phyloP scores from a whole-genome alignment of 192 early-diverging fungal species.

The Dispira simplex region DNA sequence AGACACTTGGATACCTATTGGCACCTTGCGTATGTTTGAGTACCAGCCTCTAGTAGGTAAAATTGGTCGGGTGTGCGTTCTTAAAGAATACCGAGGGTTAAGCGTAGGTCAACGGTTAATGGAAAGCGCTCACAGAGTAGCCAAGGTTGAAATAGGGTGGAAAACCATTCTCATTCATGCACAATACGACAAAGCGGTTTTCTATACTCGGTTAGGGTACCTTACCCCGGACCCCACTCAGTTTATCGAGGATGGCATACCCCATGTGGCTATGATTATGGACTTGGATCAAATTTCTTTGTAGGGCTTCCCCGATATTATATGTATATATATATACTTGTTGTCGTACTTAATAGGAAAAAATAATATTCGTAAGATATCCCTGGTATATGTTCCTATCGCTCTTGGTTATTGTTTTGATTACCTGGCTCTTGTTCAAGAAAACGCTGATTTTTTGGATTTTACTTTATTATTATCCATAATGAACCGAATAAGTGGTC shows the following conservation, averaged over 20 bases:
- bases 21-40: not conserved
- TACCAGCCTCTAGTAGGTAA: slow-evolving; percentile 8
- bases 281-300: too few relatives aligned
- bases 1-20: not conserved
- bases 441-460: too few relatives aligned
- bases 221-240: not conserved
- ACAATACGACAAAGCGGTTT: slow-evolving; percentile 12
- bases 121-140: slow-evolving; percentile 8
- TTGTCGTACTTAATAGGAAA: too few relatives aligned
- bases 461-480: too few relatives aligned
- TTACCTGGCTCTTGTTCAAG: too few relatives aligned
- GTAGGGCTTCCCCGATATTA: too few relatives aligned
- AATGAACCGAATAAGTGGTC: too few relatives aligned
- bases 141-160: not conserved
- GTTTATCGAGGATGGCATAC: slow-evolving; percentile 2
- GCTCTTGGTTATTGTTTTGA: too few relatives aligned
- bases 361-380: too few relatives aligned
- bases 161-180: not conserved
- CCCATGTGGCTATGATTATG: slow-evolving; percentile 2
- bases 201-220: slow-evolving; percentile 9
- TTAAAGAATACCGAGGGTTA: not conserved
- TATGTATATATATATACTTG: too few relatives aligned
- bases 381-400: too few relatives aligned
- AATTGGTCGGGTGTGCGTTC: slow-evolving; percentile 12
- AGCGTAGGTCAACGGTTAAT: slow-evolving; percentile 11